phyloP scores from a whole-genome alignment of 2,329 filamentous ascomycete genomes.

The Alternaria postmessia region DNA sequence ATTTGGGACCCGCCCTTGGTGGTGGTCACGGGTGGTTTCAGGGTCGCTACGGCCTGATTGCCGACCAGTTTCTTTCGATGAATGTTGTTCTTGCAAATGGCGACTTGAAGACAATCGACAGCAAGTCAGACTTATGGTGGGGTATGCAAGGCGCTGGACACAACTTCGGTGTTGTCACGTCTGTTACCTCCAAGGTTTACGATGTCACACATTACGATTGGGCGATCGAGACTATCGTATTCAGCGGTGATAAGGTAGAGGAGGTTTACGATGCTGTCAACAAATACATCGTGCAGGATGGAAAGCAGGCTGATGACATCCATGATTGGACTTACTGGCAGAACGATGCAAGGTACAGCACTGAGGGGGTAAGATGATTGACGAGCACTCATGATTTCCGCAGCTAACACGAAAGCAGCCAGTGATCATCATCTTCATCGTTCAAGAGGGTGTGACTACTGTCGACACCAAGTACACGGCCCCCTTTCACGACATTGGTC shows the following conservation, averaged over 20 bases:
- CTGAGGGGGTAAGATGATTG: not conserved
- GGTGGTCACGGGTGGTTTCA: slow-evolving; percentile 66
- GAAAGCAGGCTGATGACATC: slow-evolving; percentile 53
- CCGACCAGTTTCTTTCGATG: slow-evolving; percentile 63
- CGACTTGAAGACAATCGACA: slow-evolving; percentile 49
- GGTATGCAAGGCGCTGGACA: slow-evolving; percentile 52
- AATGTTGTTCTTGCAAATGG: slow-evolving; percentile 63
- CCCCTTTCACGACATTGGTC: slow-evolving; percentile 29
- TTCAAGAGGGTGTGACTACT: slow-evolving; percentile 33
- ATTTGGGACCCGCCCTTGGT: slow-evolving; percentile 61
- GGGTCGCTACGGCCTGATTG: slow-evolving; percentile 61
- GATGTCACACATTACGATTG: slow-evolving; percentile 29
- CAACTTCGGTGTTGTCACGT: slow-evolving; percentile 59
- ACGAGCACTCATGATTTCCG: accelerated
- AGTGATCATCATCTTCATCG: slow-evolving; percentile 31
- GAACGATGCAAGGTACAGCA: slow-evolving; percentile 20
- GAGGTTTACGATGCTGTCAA: slow-evolving; percentile 59
- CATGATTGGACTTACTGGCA: slow-evolving; percentile 38
- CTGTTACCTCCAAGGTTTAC: slow-evolving; percentile 55
- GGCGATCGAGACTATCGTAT: slow-evolving; percentile 33
- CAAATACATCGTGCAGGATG: slow-evolving; percentile 54
- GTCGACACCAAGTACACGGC: slow-evolving; percentile 32
- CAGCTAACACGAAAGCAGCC: not conserved
- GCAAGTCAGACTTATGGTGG: slow-evolving; percentile 63
- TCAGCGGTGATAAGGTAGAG: slow-evolving; percentile 58